These are phyloP conservation scores for Euphrasia arctica DNA, from an alignment of 305 asterid species.

Conservation along the genomic window DNA sequence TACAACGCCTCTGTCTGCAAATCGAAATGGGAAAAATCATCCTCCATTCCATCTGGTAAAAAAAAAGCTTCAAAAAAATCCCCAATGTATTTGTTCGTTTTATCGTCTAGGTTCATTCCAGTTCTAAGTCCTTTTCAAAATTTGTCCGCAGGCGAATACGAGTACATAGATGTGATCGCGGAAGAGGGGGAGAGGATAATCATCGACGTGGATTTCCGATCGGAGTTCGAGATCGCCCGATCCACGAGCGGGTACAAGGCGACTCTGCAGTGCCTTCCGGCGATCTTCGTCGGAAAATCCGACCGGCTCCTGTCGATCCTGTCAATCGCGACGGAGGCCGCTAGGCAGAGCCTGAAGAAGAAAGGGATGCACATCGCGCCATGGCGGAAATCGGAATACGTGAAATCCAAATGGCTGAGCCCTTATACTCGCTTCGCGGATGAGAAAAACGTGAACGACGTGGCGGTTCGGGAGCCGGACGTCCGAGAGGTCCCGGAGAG, in stretches of 20 bases:
- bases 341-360: slow-evolving; percentile 72
- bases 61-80: not conserved
- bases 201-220: slow-evolving; percentile 84
- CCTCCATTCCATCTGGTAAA: slow-evolving; percentile 83
- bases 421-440: slow-evolving; percentile 48
- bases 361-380: slow-evolving; percentile 97
- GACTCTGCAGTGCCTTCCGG: slow-evolving; percentile 60
- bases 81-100: not conserved
- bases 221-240: slow-evolving; percentile 91
- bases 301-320: slow-evolving; percentile 81
- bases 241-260: slow-evolving; percentile 64
- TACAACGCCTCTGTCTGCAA: slow-evolving; percentile 75
- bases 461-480: slow-evolving; percentile 17
- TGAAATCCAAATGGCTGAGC: slow-evolving; percentile 82
- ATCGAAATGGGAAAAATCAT: slow-evolving; percentile 90
- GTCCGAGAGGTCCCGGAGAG: slow-evolving; percentile 27
- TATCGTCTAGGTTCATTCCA: not conserved
- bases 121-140: not conserved
- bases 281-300: slow-evolving; percentile 71
- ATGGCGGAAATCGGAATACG: slow-evolving; percentile 89
- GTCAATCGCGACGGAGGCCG: slow-evolving; percentile 74
- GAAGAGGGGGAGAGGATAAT: slow-evolving; percentile 60
- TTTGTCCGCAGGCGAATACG: slow-evolving; percentile 61
- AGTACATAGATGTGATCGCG: slow-evolving; percentile 70
- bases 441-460: not conserved